Percentiles rank a stretch among this genome's conserved stretches.
Conservation (phyloP, 2,329 filamentous ascomycete species). For the Cryoendolithus antarcticus region DNA sequence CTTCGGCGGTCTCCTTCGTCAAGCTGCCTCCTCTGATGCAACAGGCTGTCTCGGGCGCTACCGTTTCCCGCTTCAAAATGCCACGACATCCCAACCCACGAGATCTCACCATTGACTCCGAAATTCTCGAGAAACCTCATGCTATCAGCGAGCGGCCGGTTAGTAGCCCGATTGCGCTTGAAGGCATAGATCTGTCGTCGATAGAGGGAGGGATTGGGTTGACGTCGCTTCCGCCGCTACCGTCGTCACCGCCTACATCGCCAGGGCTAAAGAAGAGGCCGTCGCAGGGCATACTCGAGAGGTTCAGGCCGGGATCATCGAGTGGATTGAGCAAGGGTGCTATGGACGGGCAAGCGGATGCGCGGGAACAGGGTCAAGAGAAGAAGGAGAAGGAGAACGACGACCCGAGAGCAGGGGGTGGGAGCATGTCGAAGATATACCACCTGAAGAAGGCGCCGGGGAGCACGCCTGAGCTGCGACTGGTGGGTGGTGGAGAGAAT, state of each 20-base stretch:
- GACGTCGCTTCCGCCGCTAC: conserved; percentile 12
- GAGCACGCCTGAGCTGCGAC: conserved; percentile 36
- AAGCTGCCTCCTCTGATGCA: conserved; percentile 1
- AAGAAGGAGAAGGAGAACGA: conserved; percentile 19
- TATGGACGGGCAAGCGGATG: conserved; percentile 7
- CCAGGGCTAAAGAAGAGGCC: conserved; percentile 16
- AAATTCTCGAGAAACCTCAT: conserved; percentile 7
- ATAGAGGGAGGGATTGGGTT: conserved; percentile 22
- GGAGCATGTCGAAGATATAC: conserved; percentile 26
- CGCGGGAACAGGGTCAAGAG: conserved; percentile 12
- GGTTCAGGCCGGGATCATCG: not conserved
- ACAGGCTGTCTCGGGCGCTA: conserved; percentile 2
- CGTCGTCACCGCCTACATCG: conserved; percentile 18
- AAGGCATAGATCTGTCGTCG: conserved; percentile 25
- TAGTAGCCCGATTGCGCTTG: conserved; percentile 23
- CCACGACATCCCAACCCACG: conserved; percentile 16
- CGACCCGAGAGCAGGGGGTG: conserved; percentile 11
- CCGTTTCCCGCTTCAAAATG: conserved; percentile 13
- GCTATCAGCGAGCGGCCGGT: conserved; percentile 10
- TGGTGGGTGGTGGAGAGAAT: conserved; percentile 21
- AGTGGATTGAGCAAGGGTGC: not conserved
- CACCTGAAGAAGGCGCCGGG: conserved; percentile 31
- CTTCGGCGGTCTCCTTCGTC: too few species aligned
- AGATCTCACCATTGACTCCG: conserved; percentile 19
- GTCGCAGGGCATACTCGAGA: conserved; percentile 15